Evolutionary conservation across 129 eudicot species (phyloP), one percentile per base, ranked within the genome.

Genomic region (Silybum marianum): DNA sequence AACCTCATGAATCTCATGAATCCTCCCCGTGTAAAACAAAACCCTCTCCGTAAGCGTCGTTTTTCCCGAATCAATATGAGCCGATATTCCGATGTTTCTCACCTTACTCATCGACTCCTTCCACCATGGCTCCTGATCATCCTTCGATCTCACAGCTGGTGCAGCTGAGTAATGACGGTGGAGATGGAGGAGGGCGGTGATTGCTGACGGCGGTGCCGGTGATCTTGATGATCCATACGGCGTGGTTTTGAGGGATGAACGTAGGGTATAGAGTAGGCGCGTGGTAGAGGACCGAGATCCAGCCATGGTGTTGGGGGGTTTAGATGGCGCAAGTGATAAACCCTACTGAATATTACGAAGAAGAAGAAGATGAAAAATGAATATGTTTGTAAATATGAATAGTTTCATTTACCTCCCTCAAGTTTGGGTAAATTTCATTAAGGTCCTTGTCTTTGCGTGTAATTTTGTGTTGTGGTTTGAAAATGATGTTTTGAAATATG

Each of bases 1-100:
- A 11, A 95, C 99, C 83, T 95, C 99, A 78, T 95, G 99, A 54
- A 92, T 95, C 91, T 95, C 99, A 73, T 93, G 97, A 77, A 95
- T 95, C 93, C 92, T 85, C 25, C 99, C 99, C 0, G 99, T 95
- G 69, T 95, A 95, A 66, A 24, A 95, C 79, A 95, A 40, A 4
- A 95, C 88, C 70, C 99, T 80, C 88, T 95, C 99, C 16, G 99
- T 95, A 12, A 95, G 85, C 68, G 99, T 95, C 28, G 99, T 95
- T 74, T 95, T 95, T 0, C 99, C 99, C 1, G 99, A 95, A 74
- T 95, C 99, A 44, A 95, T 95, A 81, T 95, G 99, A 1, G 99
- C 99, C 8, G 99, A 95, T 28, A 95, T 95, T 36, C 99, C 99
- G 18, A 95, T 95, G 81, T 95, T 95, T 28, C 99, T 89, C 44